phyloP scores from a whole-genome alignment of 106 monocot species.

The Dioscorea alata region DNA sequence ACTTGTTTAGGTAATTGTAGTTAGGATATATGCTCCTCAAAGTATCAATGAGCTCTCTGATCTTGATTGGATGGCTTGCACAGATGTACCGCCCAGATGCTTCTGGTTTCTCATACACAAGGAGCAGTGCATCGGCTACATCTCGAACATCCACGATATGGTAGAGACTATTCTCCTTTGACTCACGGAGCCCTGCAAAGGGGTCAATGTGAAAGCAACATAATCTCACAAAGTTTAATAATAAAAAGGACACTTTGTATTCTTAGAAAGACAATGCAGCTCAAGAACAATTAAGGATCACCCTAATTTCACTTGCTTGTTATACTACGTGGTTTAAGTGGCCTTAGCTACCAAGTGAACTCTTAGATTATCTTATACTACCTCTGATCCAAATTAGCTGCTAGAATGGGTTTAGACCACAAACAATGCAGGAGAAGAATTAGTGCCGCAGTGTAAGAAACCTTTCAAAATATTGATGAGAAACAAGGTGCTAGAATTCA shows the following conservation, averaged over 20 bases:
- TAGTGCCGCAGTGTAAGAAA: background rate
- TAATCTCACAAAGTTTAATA: background rate
- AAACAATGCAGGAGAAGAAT: too few relatives aligned
- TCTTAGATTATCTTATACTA: too few relatives aligned
- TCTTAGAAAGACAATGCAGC: too few relatives aligned
- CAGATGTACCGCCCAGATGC: slow-evolving; percentile 57
- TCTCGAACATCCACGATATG: slow-evolving; percentile 63
- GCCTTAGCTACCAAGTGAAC: background rate
- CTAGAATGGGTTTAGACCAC: too few relatives aligned
- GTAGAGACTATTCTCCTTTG: slow-evolving; percentile 6
- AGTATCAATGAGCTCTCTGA: slow-evolving; percentile 25
- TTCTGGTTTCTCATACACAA: slow-evolving; percentile 53
- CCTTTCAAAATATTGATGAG: slow-evolving; percentile 59
- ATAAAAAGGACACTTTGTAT: background rate
- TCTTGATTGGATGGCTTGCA: slow-evolving; percentile 13
- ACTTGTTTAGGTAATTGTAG: slow-evolving; percentile 50
- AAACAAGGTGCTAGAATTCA: slow-evolving; percentile 51
- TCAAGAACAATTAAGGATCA: background rate
- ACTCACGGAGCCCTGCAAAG: background rate
- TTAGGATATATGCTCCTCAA: slow-evolving; percentile 55
- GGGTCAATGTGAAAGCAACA: background rate
- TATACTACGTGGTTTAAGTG: background rate
- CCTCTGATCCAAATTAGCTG: background rate
- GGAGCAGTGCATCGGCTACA: slow-evolving; percentile 58
- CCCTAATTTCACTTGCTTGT: background rate